Evolutionary conservation across 2,329 filamentous ascomycete genomes (phyloP).

Genomic region (Venturia pyrina): DNA sequence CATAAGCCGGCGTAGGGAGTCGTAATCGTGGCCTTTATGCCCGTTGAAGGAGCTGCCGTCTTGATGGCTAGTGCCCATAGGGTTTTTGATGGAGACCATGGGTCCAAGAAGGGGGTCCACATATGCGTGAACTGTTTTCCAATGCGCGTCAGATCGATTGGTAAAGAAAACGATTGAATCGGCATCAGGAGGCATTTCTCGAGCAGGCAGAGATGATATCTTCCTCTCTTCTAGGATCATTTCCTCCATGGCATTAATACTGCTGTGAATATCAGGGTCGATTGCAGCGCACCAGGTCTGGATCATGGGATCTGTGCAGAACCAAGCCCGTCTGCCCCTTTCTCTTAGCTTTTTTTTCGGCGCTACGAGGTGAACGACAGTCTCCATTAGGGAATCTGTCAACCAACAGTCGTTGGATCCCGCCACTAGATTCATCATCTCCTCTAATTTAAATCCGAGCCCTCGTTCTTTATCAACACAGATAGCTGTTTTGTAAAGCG

Average conservation of each 20-base stretch:
- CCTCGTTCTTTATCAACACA: not conserved
- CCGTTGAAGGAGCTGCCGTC: not conserved
- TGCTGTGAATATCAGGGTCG: not conserved
- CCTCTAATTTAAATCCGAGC: not conserved
- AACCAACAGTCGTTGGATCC: not conserved
- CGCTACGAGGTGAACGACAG: not conserved
- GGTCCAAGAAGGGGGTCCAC: not conserved
- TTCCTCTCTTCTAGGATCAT: not conserved
- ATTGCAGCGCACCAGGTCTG: not conserved
- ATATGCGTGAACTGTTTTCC: not conserved
- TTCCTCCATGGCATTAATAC: not conserved
- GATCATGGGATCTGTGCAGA: not conserved
- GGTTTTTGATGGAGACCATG: not conserved
- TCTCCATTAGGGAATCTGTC: not conserved
- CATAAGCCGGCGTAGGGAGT: not conserved
- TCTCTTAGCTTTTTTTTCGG: not conserved
- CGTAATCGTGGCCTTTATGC: not conserved
- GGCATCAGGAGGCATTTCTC: not conserved
- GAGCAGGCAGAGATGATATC: not conserved
- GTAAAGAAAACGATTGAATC: not conserved
- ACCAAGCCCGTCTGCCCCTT: not conserved
- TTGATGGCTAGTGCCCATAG: not conserved
- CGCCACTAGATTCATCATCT: not conserved
- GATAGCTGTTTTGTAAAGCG: not conserved
- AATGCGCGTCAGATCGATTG: not conserved